Conservation (phyloP, 1,284 basidiomycete species). For the Schizophyllum commune region DNA sequence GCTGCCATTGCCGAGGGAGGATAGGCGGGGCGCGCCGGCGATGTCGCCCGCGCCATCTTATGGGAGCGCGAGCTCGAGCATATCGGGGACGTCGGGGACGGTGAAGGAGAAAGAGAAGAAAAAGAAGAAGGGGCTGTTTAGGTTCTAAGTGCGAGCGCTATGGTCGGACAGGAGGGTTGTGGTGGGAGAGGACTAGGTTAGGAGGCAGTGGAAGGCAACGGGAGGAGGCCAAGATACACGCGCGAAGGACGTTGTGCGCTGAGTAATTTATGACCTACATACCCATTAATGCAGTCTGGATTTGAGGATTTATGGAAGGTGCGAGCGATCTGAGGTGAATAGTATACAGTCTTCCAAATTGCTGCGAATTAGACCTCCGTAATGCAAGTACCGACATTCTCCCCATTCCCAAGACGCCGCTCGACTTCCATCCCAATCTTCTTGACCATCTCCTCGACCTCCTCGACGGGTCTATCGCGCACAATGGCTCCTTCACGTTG, state of each 20-base stretch:
- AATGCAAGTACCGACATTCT: not conserved
- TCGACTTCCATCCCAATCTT: not conserved
- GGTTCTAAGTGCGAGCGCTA: conserved; percentile 32
- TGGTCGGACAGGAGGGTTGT: no score
- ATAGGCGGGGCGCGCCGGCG: conserved; percentile 25
- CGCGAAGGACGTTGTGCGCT: not conserved
- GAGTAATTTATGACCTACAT: not conserved
- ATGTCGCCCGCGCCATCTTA: conserved; percentile 39
- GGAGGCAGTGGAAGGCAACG: not conserved
- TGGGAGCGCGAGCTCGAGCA: conserved; percentile 28
- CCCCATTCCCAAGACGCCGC: not conserved
- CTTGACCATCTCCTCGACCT: not conserved
- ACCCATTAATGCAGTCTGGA: not conserved
- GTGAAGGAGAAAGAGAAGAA: conserved; percentile 56
- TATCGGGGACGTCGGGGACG: conserved; percentile 35
- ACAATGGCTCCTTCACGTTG: not conserved
- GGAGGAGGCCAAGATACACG: not conserved
- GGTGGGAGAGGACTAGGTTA: no score
- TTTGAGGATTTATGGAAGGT: not conserved
- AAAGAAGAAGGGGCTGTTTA: conserved; percentile 75
- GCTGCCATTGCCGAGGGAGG: conserved; percentile 11
- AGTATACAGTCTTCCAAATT: no score
- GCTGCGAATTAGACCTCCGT: not conserved
- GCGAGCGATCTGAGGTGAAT: no score
- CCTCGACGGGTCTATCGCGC: not conserved